Conservation (phyloP, 2,329 filamentous ascomycete genomes). For the Parastagonospora avenae region DNA sequence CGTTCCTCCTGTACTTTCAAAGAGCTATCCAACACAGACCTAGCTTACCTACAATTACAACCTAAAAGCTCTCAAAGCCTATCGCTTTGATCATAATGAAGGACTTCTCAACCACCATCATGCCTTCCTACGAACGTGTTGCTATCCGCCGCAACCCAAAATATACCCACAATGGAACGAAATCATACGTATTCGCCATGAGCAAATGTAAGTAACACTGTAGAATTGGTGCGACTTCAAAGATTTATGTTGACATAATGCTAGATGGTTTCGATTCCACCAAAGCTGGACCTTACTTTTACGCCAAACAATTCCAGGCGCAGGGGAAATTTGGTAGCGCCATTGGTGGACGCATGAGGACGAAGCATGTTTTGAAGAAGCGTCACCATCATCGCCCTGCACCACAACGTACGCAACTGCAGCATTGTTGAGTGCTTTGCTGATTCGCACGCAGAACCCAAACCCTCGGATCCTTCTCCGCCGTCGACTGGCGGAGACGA, state of each 20-base stretch:
- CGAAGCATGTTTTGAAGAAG: neutral
- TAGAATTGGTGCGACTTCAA: no score
- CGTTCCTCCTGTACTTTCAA: no score
- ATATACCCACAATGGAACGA: conserved; percentile 10
- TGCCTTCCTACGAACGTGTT: conserved; percentile 8
- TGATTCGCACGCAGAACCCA: neutral
- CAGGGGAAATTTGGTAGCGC: conserved; percentile 1
- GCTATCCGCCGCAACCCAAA: conserved; percentile 6
- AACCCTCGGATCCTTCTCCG: neutral
- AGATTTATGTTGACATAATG: neutral
- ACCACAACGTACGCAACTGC: no score
- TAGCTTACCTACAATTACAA: no score
- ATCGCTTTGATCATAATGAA: no score
- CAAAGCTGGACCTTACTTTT: neutral
- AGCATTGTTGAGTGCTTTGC: neutral
- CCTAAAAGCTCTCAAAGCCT: no score
- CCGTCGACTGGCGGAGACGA: neutral
- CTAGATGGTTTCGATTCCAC: conserved; percentile 1
- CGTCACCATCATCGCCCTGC: neutral
- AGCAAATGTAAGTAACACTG: conserved; percentile 4
- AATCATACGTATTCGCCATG: conserved; percentile 10
- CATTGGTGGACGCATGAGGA: conserved; percentile 1
- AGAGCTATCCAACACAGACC: no score
- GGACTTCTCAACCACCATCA: neutral
- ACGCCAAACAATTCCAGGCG: neutral